Base-by-base conservation (phyloP, 768 basidiomycete genomes). In the Ramaria sp. region DNA sequence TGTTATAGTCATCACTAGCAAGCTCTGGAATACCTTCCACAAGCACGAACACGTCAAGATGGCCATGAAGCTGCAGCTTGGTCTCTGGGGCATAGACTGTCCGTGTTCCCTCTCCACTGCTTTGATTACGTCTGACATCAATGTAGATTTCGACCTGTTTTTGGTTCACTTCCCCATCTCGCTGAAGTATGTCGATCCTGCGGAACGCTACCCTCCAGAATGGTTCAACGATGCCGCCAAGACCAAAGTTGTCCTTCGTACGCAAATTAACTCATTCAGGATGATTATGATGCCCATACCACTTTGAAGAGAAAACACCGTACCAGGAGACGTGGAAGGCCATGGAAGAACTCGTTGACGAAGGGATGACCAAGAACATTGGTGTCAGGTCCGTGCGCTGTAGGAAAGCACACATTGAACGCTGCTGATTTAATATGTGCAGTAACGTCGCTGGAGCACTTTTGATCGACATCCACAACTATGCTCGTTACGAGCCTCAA, bases 11-110 rank as follows among this genome's bases (percentile, higher is more conserved):
- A 86, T 94, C 62, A 90, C 88, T 51, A 88, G 88, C 61, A 93
- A 93, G 83, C 74, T 92, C 37, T 93, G 91, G 91, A 93, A 92
- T 71, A 89, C 88, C 5, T 89, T 85, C 75, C 90, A 95, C 66
- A 81, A 57, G 20, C n/a, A 17, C 53, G 50, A 34, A 59, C 61
- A 86, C 76, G 86, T 80, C 57, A 79, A 79, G 65, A 65, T 70
- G 33, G 63, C 78, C 9, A 69, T 78, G 41, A 79, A 78, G 66
- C 75, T 74, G 70, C 89, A 91, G 64, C 81, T 95, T 19, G 72
- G 71, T 5, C 77, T 81, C 63, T 95, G 91, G 91, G 88, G 88
- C 27, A 73, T 94, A 45, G 86, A 87, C 24, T 90, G 55, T 57
- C 4, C 34, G 20, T 33, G 1, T 33, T 69, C 63, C 70, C 68